Evolutionary conservation across 2,329 filamentous ascomycete genomes (phyloP), one percentile per base, ranked within the genome.

Genomic region (Purpureocillium lavendulum): DNA sequence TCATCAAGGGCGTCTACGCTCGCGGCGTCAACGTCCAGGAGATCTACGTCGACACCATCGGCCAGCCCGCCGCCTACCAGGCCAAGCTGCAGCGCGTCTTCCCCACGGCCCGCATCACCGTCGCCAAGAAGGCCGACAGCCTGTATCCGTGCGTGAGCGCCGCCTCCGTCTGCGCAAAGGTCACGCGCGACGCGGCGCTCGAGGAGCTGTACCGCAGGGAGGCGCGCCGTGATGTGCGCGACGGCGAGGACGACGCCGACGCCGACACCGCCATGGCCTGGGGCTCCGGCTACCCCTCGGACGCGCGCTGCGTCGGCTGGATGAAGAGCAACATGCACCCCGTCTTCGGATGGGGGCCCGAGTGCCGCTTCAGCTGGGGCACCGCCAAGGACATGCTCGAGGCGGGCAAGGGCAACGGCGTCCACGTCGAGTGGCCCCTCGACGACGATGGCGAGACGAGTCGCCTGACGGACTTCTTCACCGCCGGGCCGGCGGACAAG

Each of bases 1-100:
- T 98, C 38, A 90, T 97, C 53, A 71, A 78, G 40, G 80, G 80
- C 29, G 84, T 95, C 4, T 73, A 92, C 29, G 79, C 77, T 8
- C 71, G 73, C 15, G 86, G 87, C 29, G 84, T 97, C 45, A 88
- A 94, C 58, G 70, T 97, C 4, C 75, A 71, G 41, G 87, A 96
- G 61, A 85, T 98, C 38, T 98, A 88, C 60, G 89, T 98, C 57
- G 90, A 98, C 64, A 97, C 90, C 3, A 84, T 97, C 55, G 90
- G 90, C 28, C 83, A 74, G 40, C 89, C 90, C 2, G 79, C 75
- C 14, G 68, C 79, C 4, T 95, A 97, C 67, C 89, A 97, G 69
- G 79, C 76, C 55, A 87, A 83, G 56, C 70, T 98, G 39, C 84
- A 90, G 64, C 72, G 80, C 44, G 71, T 94, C 38, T 97, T 97